Conservation (phyloP, 2,329 filamentous ascomycete genomes). For the Penicillium sp. region DNA sequence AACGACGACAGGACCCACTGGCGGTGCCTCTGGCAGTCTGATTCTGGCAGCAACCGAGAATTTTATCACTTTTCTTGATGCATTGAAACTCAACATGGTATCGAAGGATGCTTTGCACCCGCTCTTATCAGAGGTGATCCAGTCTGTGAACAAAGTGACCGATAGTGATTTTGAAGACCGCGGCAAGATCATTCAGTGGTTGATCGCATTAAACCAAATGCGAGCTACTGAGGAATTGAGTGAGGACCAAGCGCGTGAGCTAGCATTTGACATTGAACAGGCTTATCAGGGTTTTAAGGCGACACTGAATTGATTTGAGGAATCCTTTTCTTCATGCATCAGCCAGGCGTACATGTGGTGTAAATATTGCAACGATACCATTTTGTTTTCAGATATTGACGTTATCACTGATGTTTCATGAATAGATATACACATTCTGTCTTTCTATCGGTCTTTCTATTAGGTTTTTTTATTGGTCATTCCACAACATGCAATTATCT, state of each 20-base stretch:
- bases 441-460: no score
- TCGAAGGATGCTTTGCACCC: constrained; percentile 98
- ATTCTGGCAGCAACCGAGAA: constrained; percentile 93
- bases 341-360: constrained; percentile 18
- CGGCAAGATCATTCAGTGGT: constrained; percentile 97
- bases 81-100: constrained; percentile 83
- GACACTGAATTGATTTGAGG: constrained; percentile 59
- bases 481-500: no score
- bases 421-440: constrained; percentile 3
- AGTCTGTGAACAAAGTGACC: constrained; percentile 95
- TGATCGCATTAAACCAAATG: constrained; percentile 98
- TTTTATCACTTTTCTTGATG: constrained; percentile 97
- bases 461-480: no score
- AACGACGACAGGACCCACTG: constrained; percentile 27
- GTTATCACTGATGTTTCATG: neutral
- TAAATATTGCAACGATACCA: constrained; percentile 13
- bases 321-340: constrained; percentile 1
- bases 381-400: neutral
- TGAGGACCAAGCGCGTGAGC: constrained; percentile 81
- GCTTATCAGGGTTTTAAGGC: constrained; percentile 93
- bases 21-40: constrained; percentile 57
- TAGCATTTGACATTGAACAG: constrained; percentile 90
- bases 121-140: constrained; percentile 89
- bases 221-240: constrained; percentile 86
- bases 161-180: constrained; percentile 92